These are phyloP conservation scores for Beauveria sp. DNA, from an alignment of 2,329 filamentous ascomycete genomes.

Conservation along the genomic window DNA sequence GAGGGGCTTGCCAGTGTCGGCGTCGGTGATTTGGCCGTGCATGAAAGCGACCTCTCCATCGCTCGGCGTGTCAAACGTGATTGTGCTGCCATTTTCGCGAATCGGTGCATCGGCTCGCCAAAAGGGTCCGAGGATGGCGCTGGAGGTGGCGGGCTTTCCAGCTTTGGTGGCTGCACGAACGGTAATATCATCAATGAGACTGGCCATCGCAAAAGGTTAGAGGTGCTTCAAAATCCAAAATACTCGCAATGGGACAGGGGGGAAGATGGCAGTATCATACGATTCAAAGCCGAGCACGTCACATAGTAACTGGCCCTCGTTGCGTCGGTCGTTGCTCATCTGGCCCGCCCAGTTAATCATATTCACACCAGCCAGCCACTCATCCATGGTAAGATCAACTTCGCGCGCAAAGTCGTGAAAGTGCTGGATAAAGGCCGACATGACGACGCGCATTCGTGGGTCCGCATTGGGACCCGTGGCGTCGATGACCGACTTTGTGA, in stretches of 20 bases:
- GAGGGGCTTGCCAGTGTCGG: slow-evolving; percentile 55
- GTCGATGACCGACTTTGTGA: slow-evolving; percentile 67
- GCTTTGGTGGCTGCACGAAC: slow-evolving; percentile 46
- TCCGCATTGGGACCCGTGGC: slow-evolving; percentile 65
- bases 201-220: not conserved
- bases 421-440: slow-evolving; percentile 62
- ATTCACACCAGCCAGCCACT: slow-evolving; percentile 66
- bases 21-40: slow-evolving; percentile 52
- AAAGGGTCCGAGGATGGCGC: slow-evolving; percentile 79
- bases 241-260: too few relatives aligned
- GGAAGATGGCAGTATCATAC: slow-evolving; percentile 21
- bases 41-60: slow-evolving; percentile 51
- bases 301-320: slow-evolving; percentile 66
- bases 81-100: slow-evolving; percentile 61
- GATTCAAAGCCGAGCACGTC: slow-evolving; percentile 70
- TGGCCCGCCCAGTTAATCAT: slow-evolving; percentile 55
- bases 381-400: slow-evolving; percentile 69
- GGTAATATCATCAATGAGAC: slow-evolving; percentile 72
- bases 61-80: slow-evolving; percentile 46
- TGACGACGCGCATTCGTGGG: slow-evolving; percentile 60
- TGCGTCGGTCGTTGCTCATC: slow-evolving; percentile 60
- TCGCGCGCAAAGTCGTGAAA: slow-evolving; percentile 78
- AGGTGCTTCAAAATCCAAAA: too few relatives aligned
- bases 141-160: slow-evolving; percentile 52
- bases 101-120: slow-evolving; percentile 67